Conservation (phyloP, 768 basidiomycete species). For the Amylocystis lapponica region DNA sequence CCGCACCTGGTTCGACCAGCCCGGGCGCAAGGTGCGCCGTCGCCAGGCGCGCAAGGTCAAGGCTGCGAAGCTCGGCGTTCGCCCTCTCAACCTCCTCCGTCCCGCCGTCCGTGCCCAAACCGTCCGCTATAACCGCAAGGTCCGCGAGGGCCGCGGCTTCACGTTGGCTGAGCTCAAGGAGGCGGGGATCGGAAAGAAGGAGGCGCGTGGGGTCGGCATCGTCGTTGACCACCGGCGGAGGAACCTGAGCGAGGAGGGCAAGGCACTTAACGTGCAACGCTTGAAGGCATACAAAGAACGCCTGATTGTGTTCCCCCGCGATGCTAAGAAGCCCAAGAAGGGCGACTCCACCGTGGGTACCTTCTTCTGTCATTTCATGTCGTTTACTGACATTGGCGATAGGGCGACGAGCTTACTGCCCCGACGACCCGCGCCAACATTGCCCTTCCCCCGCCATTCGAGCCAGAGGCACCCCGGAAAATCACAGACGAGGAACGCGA, state of each 20-base stretch:
- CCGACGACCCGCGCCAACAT: slow-evolving; percentile 63
- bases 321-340: slow-evolving; percentile 92
- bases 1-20: slow-evolving; percentile 98
- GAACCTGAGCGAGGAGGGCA: slow-evolving; percentile 95
- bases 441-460: slow-evolving; percentile 62
- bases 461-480: slow-evolving; percentile 83
- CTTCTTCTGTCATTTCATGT: slow-evolving; percentile 1
- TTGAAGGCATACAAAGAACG: slow-evolving; percentile 89
- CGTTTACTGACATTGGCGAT: slow-evolving; percentile 9
- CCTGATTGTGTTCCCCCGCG: slow-evolving; percentile 95
- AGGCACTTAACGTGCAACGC: slow-evolving; percentile 90
- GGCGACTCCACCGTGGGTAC: slow-evolving; percentile 82
- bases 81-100: slow-evolving; percentile 86
- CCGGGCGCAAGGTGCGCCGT: slow-evolving; percentile 94
- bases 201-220: slow-evolving; percentile 89
- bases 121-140: slow-evolving; percentile 95
- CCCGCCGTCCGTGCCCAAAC: slow-evolving; percentile 97
- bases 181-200: slow-evolving; percentile 90
- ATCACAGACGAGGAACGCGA: slow-evolving; percentile 88
- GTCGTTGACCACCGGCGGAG: slow-evolving; percentile 96
- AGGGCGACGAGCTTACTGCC: slow-evolving; percentile 82
- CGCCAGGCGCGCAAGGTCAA: slow-evolving; percentile 89
- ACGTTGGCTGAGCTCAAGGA: slow-evolving; percentile 92
- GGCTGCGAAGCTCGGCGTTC: slow-evolving; percentile 86
- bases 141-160: slow-evolving; percentile 96